Evolutionary conservation across 2,329 filamentous ascomycete species (phyloP).

Genomic region (Hypoxylon sp.): DNA sequence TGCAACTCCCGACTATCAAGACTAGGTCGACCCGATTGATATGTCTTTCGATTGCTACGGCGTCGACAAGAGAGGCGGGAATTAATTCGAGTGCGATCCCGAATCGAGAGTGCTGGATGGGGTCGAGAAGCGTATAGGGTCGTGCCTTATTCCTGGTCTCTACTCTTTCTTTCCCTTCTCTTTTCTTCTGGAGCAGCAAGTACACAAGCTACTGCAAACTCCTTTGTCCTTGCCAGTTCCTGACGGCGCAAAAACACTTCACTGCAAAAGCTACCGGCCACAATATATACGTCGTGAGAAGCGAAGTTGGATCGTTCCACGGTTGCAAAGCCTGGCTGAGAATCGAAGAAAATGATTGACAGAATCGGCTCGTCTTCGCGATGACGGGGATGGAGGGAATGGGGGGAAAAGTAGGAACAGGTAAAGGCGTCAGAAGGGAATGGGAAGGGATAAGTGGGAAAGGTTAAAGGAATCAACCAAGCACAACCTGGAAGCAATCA

Average conservation of each 20-base stretch:
- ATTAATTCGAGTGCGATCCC: conserved; percentile 32
- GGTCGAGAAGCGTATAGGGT: conserved; percentile 12
- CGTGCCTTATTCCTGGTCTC: conserved; percentile 7
- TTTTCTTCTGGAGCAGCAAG: conserved; percentile 23
- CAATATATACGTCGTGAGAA: conserved; percentile 44
- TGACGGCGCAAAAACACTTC: conserved; percentile 44
- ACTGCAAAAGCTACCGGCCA: conserved; percentile 37
- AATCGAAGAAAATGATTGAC: conserved; percentile 47
- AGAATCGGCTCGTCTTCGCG: conserved; percentile 47
- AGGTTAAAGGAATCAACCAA: conserved; percentile 36
- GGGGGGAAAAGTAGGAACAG: conserved; percentile 26
- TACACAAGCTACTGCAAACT: conserved; percentile 11
- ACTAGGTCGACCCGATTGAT: conserved; percentile 14
- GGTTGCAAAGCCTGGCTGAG: conserved; percentile 45
- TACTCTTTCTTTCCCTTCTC: conserved; percentile 16
- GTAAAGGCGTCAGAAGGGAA: conserved; percentile 22
- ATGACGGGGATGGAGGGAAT: conserved; percentile 36
- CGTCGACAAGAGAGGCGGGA: conserved; percentile 10
- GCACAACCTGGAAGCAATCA: conserved; percentile 39
- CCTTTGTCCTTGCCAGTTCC: conserved; percentile 47
- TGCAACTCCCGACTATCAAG: conserved; percentile 22
- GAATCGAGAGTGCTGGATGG: conserved; percentile 27
- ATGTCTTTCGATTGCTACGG: conserved; percentile 16
- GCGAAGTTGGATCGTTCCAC: conserved; percentile 47
- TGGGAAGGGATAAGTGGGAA: conserved; percentile 27